A percentile compares a stretch with the other conserved stretches of the same genome.
Evolutionary conservation across 495 filamentous ascomycete genomes (phyloP).

Genomic region (Penicillium egyptiacum): DNA sequence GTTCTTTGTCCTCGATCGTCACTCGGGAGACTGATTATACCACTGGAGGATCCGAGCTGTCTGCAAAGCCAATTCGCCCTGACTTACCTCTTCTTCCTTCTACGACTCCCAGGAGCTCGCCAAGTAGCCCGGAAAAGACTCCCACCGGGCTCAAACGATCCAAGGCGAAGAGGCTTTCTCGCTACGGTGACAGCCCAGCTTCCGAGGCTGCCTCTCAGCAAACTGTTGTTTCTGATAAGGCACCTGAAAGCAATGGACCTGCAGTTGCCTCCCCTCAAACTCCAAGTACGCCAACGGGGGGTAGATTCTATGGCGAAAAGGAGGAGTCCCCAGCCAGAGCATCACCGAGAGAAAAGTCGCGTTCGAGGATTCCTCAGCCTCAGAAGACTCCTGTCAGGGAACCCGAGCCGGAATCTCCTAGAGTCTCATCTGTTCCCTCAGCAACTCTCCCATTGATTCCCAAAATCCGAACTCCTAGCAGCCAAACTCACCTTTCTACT

Average conservation of each 20-base stretch:
- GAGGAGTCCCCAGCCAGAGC: slow-evolving; percentile 10
- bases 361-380: slow-evolving; percentile 16
- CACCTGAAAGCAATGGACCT: slow-evolving; percentile 5
- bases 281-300: slow-evolving; percentile 13
- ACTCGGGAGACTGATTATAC: slow-evolving; percentile 44
- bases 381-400: slow-evolving; percentile 33
- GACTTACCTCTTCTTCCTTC: slow-evolving; percentile 32
- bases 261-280: neutral
- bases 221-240: slow-evolving; percentile 16
- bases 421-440: slow-evolving; percentile 59
- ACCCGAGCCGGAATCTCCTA: slow-evolving; percentile 35
- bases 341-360: slow-evolving; percentile 14
- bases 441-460: slow-evolving; percentile 57
- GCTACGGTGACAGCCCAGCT: slow-evolving; percentile 41
- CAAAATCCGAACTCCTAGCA: slow-evolving; percentile 51
- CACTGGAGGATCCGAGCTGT: slow-evolving; percentile 27
- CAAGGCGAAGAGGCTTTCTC: slow-evolving; percentile 55
- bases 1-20: slow-evolving; percentile 35
- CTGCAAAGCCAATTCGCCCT: slow-evolving; percentile 22
- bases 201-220: slow-evolving; percentile 28
- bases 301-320: slow-evolving; percentile 27
- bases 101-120: slow-evolving; percentile 14
- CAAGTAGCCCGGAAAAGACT: slow-evolving; percentile 27
- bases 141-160: slow-evolving; percentile 51
- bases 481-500: slow-evolving; percentile 36